A percentile compares a stretch with the other conserved stretches of the same genome.
Conservation (phyloP, 805 yeast genomes). For the Blastobotrys peoriensis region DNA sequence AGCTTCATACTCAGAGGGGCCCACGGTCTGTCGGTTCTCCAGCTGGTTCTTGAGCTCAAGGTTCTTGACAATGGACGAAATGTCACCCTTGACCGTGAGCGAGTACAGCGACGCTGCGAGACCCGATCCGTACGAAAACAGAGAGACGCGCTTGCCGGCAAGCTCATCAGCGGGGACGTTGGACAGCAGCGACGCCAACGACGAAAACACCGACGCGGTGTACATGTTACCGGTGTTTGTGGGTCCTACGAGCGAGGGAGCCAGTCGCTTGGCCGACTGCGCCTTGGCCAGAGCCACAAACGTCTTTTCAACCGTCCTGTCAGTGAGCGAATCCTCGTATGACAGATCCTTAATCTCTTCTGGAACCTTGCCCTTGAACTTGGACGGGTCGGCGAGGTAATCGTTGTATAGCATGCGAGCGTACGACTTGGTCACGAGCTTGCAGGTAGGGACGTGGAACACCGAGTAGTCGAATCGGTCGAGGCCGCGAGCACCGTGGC, state of each 20-base stretch:
- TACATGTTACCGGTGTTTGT: constrained; percentile 98
- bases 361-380: constrained; percentile 47
- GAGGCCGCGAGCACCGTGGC: constrained; percentile 43
- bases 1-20: constrained; percentile 77
- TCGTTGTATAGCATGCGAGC: constrained; percentile 91
- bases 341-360: constrained; percentile 50
- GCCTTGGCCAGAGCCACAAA: constrained; percentile 75
- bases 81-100: constrained; percentile 73
- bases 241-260: constrained; percentile 77
- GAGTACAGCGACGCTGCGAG: constrained; percentile 88
- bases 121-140: constrained; percentile 98
- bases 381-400: constrained; percentile 62
- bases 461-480: constrained; percentile 84
- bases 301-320: constrained; percentile 76
- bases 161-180: constrained; percentile 68
- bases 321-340: constrained; percentile 74
- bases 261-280: constrained; percentile 58
- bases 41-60: constrained; percentile 67
- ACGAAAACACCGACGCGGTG: constrained; percentile 88
- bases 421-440: constrained; percentile 84
- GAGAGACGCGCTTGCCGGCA: constrained; percentile 78
- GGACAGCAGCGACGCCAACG: constrained; percentile 74
- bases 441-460: constrained; percentile 98
- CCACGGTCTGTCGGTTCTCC: constrained; percentile 52
- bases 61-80: constrained; percentile 54